Conservation (phyloP, 768 basidiomycete genomes). For the Stropharia rugosoannulata region DNA sequence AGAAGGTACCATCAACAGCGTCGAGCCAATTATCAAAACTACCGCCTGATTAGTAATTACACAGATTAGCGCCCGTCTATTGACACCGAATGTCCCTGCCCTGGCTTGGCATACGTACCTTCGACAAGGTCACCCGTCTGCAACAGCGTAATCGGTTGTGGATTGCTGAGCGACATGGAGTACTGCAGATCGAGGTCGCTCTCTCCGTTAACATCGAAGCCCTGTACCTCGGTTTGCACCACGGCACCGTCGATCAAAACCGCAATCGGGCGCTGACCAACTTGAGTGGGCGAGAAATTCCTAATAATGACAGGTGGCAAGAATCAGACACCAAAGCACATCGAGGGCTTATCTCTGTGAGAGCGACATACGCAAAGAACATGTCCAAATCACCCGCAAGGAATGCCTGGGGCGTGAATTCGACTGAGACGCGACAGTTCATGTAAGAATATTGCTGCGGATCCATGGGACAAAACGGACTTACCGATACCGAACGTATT, state of each 20-base stretch:
- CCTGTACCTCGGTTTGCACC: constrained; percentile 38
- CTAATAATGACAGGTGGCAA: constrained; percentile 8
- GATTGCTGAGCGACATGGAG: constrained; percentile 44
- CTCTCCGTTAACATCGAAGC: constrained; percentile 52
- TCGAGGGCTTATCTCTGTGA: neutral
- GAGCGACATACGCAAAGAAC: constrained; percentile 30
- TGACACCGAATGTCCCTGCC: neutral
- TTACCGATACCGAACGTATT: constrained; percentile 41
- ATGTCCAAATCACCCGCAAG: constrained; percentile 41
- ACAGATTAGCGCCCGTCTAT: neutral
- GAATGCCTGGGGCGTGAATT: constrained; percentile 52
- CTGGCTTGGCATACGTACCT: constrained; percentile 22
- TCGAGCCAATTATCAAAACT: constrained; percentile 50
- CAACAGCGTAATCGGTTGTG: constrained; percentile 39
- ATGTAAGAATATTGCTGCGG: neutral
- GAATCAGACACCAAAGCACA: neutral
- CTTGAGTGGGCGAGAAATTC: constrained; percentile 36
- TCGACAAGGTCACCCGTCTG: constrained; percentile 43
- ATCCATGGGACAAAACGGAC: constrained; percentile 1
- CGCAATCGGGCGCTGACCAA: constrained; percentile 31
- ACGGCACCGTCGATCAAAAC: constrained; percentile 33
- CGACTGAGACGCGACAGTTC: constrained; percentile 32
- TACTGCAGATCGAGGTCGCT: constrained; percentile 59
- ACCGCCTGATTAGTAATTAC: constrained; percentile 36
- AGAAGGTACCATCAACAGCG: constrained; percentile 45